Percentiles rank a stretch among this genome's conserved stretches.
phyloP scores from a whole-genome alignment of 2,329 filamentous ascomycete genomes.

The Colletotrichum sansevieriae region DNA sequence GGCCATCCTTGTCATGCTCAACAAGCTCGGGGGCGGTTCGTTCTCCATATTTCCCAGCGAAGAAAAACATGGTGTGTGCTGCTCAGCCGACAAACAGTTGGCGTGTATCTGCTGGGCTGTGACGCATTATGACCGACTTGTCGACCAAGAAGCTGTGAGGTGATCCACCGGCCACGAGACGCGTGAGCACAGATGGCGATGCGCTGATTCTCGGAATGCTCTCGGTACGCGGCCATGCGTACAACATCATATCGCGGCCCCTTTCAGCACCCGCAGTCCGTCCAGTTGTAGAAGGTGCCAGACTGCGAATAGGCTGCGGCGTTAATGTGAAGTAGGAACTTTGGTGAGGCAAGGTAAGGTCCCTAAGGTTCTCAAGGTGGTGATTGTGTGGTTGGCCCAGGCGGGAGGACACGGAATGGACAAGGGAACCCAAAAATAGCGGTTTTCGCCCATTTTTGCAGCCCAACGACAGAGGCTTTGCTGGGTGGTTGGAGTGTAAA shows the following conservation, averaged over 20 bases:
- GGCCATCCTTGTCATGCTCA: conserved; percentile 23
- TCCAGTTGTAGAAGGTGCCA: neutral
- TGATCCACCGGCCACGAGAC: no score
- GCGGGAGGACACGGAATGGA: conserved; percentile 1
- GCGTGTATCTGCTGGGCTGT: conserved; percentile 27
- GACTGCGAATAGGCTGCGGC: neutral
- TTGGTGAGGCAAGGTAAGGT: no score
- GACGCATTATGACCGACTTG: conserved; percentile 19
- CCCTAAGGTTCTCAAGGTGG: neutral
- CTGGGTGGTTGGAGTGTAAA: neutral
- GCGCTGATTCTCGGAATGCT: conserved; percentile 1
- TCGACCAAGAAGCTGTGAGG: neutral
- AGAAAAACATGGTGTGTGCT: conserved; percentile 13
- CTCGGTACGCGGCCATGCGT: conserved; percentile 3
- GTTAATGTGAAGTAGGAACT: no score
- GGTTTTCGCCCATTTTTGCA: neutral
- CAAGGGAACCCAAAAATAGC: conserved; percentile 15
- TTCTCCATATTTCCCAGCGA: conserved; percentile 17
- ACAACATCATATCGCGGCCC: neutral
- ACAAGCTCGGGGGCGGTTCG: conserved; percentile 9
- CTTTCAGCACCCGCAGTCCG: conserved; percentile 6
- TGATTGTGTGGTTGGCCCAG: neutral
- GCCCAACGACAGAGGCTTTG: neutral
- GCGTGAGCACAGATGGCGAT: neutral
- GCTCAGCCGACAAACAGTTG: conserved; percentile 17